Conservation (phyloP, 768 basidiomycete genomes). For the Leccinum pellstonianum region DNA sequence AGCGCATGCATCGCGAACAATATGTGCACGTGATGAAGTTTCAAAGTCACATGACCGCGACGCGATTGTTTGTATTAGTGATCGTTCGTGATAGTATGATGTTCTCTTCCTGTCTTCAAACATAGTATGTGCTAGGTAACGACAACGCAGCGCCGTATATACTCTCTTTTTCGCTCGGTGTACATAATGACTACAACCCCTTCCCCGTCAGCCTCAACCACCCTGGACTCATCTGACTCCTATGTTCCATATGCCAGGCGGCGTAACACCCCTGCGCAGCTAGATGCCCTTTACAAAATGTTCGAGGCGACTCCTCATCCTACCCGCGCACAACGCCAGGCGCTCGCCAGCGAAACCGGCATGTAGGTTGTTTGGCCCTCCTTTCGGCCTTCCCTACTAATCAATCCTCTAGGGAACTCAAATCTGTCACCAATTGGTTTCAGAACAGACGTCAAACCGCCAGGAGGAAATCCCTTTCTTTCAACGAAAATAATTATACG, state of each 20-base stretch:
- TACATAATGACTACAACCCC: slow-evolving; percentile 11
- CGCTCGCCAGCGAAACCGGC: slow-evolving; percentile 38
- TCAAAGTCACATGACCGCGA: slow-evolving; percentile 27
- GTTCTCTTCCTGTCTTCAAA: slow-evolving; percentile 1
- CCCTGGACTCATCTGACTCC: slow-evolving; percentile 2
- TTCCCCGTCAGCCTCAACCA: neutral
- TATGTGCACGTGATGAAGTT: slow-evolving; percentile 21
- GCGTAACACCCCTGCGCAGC: slow-evolving; percentile 35
- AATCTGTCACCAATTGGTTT: slow-evolving; percentile 78
- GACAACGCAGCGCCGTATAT: neutral
- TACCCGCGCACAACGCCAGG: slow-evolving; percentile 40
- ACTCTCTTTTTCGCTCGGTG: neutral
- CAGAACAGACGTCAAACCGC: slow-evolving; percentile 72
- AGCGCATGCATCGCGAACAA: neutral
- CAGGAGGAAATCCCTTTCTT: slow-evolving; percentile 21
- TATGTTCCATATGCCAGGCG: slow-evolving; percentile 32
- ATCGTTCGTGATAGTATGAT: slow-evolving; percentile 22
- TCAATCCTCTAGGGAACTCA: slow-evolving; percentile 49
- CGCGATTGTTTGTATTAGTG: slow-evolving; percentile 22
- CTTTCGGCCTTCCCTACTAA: slow-evolving; percentile 9
- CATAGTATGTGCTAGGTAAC: neutral
- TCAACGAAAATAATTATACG: slow-evolving; percentile 25
- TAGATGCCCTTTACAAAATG: slow-evolving; percentile 34
- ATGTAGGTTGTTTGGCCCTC: slow-evolving; percentile 29
- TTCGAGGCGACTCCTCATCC: slow-evolving; percentile 41